Evolutionary conservation across 2,329 filamentous ascomycete species (phyloP).

Genomic region (Beauveria pseudobassiana): DNA sequence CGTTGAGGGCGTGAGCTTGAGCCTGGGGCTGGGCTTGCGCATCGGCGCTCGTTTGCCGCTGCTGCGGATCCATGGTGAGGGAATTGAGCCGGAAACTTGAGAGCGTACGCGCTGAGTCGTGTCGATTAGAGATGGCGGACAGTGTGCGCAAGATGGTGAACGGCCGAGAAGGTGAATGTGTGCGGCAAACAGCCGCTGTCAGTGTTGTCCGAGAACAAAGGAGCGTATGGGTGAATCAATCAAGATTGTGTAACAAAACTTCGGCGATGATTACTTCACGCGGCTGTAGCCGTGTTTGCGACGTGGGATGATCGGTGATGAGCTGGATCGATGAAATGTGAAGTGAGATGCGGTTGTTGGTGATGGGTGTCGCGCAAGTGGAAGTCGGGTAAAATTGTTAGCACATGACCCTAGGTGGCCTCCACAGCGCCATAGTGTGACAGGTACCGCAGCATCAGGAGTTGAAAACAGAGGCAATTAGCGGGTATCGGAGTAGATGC

Average conservation of each 20-base stretch:
- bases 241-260: no score
- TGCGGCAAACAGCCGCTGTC: constrained; percentile 1
- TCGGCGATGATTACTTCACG: not conserved
- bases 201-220: not conserved
- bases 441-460: constrained; percentile 6
- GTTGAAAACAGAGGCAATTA: not conserved
- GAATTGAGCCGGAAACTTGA: not conserved
- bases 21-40: constrained; percentile 8
- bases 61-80: not conserved
- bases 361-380: not conserved
- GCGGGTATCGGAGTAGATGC: not conserved
- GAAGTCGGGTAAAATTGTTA: constrained; percentile 7
- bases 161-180: not conserved
- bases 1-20: constrained; percentile 12
- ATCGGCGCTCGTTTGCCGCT: not conserved
- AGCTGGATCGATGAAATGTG: not conserved
- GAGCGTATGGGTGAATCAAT: not conserved
- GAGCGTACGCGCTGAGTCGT: not conserved
- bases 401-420: not conserved
- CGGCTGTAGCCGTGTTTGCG: not conserved
- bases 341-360: not conserved
- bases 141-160: not conserved
- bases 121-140: not conserved
- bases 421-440: not conserved
- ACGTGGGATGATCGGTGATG: not conserved